A percentile compares a stretch with the other conserved stretches of the same genome.
Conservation (phyloP, 2,329 filamentous ascomycete genomes). For the Trichophaea hybrida region DNA sequence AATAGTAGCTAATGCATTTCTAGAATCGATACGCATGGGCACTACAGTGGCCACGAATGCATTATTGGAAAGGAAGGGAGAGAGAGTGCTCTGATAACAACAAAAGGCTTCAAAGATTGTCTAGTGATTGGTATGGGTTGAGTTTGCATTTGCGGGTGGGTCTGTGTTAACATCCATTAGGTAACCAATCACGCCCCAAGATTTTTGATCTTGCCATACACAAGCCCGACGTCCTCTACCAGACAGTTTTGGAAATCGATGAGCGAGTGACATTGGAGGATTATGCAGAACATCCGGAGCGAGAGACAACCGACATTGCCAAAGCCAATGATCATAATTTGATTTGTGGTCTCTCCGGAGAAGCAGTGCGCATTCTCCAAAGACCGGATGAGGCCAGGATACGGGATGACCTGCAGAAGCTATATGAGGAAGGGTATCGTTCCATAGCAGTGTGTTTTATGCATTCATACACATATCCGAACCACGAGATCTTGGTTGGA, state of each 20-base stretch:
- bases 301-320: slow-evolving; percentile 43
- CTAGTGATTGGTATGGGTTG: slow-evolving; percentile 53
- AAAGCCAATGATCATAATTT: slow-evolving; percentile 41
- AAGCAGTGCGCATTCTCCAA: slow-evolving; percentile 55
- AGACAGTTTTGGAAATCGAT: slow-evolving; percentile 73
- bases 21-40: slow-evolving; percentile 82
- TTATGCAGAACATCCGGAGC: slow-evolving; percentile 71
- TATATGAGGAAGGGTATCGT: slow-evolving; percentile 56
- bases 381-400: slow-evolving; percentile 46
- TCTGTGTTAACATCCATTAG: slow-evolving; percentile 2
- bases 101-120: slow-evolving; percentile 75
- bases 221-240: slow-evolving; percentile 77
- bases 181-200: slow-evolving; percentile 70
- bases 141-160: background rate
- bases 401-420: slow-evolving; percentile 45
- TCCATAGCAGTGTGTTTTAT: slow-evolving; percentile 84
- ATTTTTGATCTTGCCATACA: slow-evolving; percentile 83
- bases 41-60: slow-evolving; percentile 92
- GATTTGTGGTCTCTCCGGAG: slow-evolving; percentile 58
- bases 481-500: slow-evolving; percentile 68
- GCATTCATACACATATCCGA: slow-evolving; percentile 82
- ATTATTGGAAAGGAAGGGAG: slow-evolving; percentile 75
- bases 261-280: slow-evolving; percentile 85
- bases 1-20: slow-evolving; percentile 1
- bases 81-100: slow-evolving; percentile 74